These are phyloP conservation scores for Acanthamoeba lugdunensis DNA, from an alignment of 208 protist genomes.

Conservation along the genomic window DNA sequence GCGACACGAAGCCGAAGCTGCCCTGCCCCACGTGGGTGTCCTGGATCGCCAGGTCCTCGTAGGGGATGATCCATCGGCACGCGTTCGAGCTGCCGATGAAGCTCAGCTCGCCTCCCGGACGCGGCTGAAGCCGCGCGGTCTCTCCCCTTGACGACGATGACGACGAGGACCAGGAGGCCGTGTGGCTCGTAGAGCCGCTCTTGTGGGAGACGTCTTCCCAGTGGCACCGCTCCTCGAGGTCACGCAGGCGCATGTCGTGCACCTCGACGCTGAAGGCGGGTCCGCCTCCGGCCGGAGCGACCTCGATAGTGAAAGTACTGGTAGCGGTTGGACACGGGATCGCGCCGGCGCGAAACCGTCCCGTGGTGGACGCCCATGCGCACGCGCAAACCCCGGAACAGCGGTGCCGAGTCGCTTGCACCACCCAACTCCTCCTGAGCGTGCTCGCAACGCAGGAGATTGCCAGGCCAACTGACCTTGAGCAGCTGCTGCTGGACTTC, in stretches of 20 bases:
- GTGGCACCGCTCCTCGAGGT: not conserved
- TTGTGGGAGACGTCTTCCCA: not conserved
- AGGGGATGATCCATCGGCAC: conserved; percentile 60
- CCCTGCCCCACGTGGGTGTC: not conserved
- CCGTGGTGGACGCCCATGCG: conserved; percentile 80
- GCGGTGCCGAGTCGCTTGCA: not conserved
- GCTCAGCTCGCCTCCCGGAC: too few relatives aligned
- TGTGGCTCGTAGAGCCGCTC: not conserved
- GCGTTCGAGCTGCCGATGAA: conserved; percentile 43
- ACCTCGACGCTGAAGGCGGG: not conserved
- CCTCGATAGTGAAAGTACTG: conserved; percentile 77
- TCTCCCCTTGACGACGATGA: too few relatives aligned
- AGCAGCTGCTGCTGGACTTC: conserved; percentile 73
- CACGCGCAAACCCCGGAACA: conserved; percentile 78
- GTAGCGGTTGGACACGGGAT: conserved; percentile 72
- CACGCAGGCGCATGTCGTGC: too few relatives aligned
- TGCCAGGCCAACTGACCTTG: conserved; percentile 59
- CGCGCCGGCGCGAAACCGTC: conserved; percentile 50
- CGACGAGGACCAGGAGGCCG: not conserved
- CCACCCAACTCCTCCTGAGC: not conserved
- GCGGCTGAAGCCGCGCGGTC: too few relatives aligned
- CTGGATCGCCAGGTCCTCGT: conserved; percentile 6
- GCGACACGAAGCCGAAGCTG: conserved; percentile 35
- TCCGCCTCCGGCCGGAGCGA: too few relatives aligned
- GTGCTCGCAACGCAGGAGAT: not conserved